phyloP scores from a whole-genome alignment of 352 stramenopile genomes.

The Globisporangium iwayamae region DNA sequence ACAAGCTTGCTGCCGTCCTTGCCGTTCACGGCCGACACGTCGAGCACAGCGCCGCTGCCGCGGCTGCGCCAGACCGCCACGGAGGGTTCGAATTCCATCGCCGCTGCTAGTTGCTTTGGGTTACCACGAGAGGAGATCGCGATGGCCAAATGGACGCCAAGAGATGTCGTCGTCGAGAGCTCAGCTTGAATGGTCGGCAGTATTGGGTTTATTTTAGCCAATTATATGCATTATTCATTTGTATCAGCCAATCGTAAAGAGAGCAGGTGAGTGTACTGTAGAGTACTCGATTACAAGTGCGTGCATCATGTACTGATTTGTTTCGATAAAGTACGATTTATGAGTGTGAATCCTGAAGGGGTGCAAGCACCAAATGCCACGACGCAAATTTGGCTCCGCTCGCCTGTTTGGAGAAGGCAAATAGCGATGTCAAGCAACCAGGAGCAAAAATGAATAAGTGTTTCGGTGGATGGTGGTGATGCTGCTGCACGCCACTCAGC shows the following conservation, averaged over 20 bases:
- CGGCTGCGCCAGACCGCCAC: conserved; percentile 64
- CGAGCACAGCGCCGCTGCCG: conserved; percentile 43
- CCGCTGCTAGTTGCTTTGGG: not conserved
- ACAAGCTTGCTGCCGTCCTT: conserved; percentile 57
- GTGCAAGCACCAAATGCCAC: not conserved
- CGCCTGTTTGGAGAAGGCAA: too few relatives aligned
- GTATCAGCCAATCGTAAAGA: not conserved
- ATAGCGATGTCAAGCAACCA: too few relatives aligned
- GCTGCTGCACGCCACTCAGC: too few relatives aligned
- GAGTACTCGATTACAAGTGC: not conserved
- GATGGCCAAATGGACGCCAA: conserved; percentile 9
- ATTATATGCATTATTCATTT: not conserved
- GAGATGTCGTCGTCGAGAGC: not conserved
- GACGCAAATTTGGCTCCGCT: too few relatives aligned
- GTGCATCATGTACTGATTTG: not conserved
- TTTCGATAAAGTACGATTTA: not conserved
- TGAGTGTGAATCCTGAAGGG: not conserved
- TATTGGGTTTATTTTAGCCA: conserved; percentile 7
- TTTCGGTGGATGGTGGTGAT: too few relatives aligned
- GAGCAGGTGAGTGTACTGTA: not conserved
- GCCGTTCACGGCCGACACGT: conserved; percentile 30
- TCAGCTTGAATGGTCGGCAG: conserved; percentile 9
- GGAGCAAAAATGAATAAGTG: too few relatives aligned
- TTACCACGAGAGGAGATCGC: not conserved
- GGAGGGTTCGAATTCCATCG: conserved; percentile 71